Conservation (phyloP, 768 basidiomycete genomes). For the Mycena leptocephala region DNA sequence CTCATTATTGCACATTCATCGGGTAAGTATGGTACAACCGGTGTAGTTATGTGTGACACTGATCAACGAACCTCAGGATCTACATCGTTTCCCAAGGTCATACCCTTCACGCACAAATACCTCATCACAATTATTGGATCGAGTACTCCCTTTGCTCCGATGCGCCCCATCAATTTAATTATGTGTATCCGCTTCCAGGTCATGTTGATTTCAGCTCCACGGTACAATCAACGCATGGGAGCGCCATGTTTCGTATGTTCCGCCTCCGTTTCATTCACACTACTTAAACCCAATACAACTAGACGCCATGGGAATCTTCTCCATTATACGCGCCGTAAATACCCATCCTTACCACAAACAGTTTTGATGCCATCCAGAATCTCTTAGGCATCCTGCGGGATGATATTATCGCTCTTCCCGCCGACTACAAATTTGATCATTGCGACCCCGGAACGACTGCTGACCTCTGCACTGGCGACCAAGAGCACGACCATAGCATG, state of each 20-base stretch:
- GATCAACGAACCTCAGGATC: neutral
- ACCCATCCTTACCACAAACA: neutral
- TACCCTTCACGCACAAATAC: neutral
- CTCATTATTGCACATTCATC: conserved; percentile 3
- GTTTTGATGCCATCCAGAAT: neutral
- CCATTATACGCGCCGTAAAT: no score
- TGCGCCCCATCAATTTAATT: neutral
- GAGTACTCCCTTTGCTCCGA: neutral
- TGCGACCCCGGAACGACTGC: conserved; percentile 9
- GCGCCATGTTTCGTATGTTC: conserved; percentile 6
- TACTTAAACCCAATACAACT: neutral
- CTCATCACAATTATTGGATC: neutral
- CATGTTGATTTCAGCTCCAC: neutral
- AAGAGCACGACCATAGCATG: conserved; percentile 4
- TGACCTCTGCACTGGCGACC: neutral
- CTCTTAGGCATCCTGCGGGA: conserved; percentile 19
- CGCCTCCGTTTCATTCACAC: neutral
- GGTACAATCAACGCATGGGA: neutral
- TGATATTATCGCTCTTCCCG: neutral
- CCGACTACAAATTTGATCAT: conserved; percentile 10
- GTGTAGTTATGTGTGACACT: neutral
- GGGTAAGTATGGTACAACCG: neutral
- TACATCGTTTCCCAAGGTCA: conserved; percentile 4
- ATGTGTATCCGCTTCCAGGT: neutral
- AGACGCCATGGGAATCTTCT: conserved; percentile 17